These are phyloP conservation scores for Trichoderma gamsii DNA, from an alignment of 495 filamentous ascomycete species.

Conservation along the genomic window DNA sequence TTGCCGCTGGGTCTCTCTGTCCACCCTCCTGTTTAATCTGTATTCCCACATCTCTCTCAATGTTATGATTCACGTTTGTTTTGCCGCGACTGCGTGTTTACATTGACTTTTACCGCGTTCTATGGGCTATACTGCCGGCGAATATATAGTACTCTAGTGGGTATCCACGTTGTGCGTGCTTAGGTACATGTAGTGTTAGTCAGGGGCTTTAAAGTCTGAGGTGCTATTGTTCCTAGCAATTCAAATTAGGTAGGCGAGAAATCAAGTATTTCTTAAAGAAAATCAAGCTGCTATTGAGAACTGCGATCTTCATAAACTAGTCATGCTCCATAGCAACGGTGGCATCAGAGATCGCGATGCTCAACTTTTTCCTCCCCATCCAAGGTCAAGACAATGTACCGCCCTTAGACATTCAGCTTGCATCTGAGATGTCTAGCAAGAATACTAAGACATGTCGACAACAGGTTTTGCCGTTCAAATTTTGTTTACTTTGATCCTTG, in stretches of 20 bases:
- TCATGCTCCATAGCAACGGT: background rate
- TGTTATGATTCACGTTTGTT: background rate
- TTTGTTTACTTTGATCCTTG: background rate
- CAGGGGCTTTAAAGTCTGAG: no score
- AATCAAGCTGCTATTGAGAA: background rate
- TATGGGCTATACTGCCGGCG: no score
- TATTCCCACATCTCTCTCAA: background rate
- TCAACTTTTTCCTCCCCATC: background rate
- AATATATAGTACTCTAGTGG: no score
- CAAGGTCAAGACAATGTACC: background rate
- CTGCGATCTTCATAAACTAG: background rate
- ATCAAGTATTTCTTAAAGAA: background rate
- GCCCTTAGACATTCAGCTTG: background rate
- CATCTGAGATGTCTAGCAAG: background rate
- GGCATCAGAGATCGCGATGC: background rate
- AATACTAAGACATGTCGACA: background rate
- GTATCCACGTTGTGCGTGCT: no score
- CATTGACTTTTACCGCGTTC: no score
- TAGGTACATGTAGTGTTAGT: no score
- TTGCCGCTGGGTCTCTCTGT: background rate
- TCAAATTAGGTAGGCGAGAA: background rate
- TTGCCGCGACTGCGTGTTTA: background rate
- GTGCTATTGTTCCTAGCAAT: no score
- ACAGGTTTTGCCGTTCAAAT: background rate
- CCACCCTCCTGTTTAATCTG: background rate